Evolutionary conservation across 345 rosid genomes (phyloP), one percentile per base, ranked within the genome.

Genomic region (Raphanus raphanistrum): DNA sequence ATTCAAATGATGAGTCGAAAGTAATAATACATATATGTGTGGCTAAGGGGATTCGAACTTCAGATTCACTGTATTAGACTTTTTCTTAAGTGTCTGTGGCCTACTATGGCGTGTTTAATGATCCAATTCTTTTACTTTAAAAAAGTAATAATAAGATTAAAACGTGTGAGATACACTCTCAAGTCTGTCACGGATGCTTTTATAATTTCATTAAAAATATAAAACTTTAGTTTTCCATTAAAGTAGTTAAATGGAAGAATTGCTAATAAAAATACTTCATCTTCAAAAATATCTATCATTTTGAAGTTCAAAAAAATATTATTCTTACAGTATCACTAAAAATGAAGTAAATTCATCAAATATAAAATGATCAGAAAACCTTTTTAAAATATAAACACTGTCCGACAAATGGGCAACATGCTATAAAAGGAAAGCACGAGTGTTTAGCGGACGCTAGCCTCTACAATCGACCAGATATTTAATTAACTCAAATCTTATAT

Each of bases 361-460:
- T 4, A 4, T 12, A 0, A 31, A 60, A 59, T 38, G 28, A 32
- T 68, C 68, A 16, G 10, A 43, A 31, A 45, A 2, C 7, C 26
- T 38, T 57, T 58, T 10, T 26, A 10, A 55, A 15, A n/a, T 38
- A 55, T 9, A 54, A 70, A 63, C 25, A 59, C 35, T 59, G 81
- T 72, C 77, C 69, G 64, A 59, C 45, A 72, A 78, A 33, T 72
- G 11, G 64, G 73, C 64, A 66, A 59, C 69, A 66, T 3, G 12
- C 77, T 72, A 78, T 48, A 67, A 45, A 78, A 78, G 77, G 81
- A 72, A 78, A 66, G 77, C 77, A 78, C 70, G 77, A 72, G 73
- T 72, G 81, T 72, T 78, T 78, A 67, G 32, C 77, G 81, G 81
- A 72, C 41, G 76, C 55, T 65, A 65, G 71, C 64, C 76, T 28